These are phyloP conservation scores for Lipomyces chichibuensis DNA, from an alignment of 805 yeast species.

Conservation along the genomic window DNA sequence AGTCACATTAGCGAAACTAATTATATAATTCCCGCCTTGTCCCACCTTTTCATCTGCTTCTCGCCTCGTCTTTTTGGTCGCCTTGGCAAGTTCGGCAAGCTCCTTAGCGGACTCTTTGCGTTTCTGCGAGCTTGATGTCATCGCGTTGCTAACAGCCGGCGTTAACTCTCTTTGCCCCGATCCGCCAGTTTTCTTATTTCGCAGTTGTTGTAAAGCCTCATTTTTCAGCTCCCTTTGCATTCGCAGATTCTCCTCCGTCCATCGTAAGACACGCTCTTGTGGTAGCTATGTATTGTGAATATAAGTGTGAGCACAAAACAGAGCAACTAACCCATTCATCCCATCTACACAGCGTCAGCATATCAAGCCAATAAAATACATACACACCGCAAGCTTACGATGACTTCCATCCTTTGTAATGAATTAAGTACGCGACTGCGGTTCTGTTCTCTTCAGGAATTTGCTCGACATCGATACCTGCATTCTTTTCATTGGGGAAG, in stretches of 20 bases:
- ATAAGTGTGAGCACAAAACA: not conserved
- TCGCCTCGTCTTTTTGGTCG: slow-evolving; percentile 26
- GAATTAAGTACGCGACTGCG: slow-evolving; percentile 64
- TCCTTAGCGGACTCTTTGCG: slow-evolving; percentile 34
- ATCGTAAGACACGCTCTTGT: slow-evolving; percentile 64
- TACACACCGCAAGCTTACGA: slow-evolving; percentile 45
- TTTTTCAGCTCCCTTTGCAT: slow-evolving; percentile 63
- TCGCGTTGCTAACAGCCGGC: slow-evolving; percentile 22
- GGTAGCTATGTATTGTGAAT: slow-evolving; percentile 39
- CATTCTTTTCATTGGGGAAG: slow-evolving; percentile 52
- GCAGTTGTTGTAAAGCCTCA: slow-evolving; percentile 48
- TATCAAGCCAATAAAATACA: not conserved
- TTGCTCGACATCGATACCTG: slow-evolving; percentile 39
- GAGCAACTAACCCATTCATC: slow-evolving; percentile 81
- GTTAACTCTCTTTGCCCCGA: slow-evolving; percentile 27
- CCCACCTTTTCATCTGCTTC: slow-evolving; percentile 33
- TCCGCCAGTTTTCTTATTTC: slow-evolving; percentile 34
- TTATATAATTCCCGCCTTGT: not conserved
- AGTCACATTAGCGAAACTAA: not conserved
- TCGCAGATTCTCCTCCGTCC: slow-evolving; percentile 67
- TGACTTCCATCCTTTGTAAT: slow-evolving; percentile 93
- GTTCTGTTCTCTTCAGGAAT: slow-evolving; percentile 47
- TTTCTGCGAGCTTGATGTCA: slow-evolving; percentile 13
- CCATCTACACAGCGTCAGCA: slow-evolving; percentile 51
- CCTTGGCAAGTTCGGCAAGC: slow-evolving; percentile 13